Percentiles rank a stretch among this genome's conserved stretches.
Conservation (phyloP, 345 rosid species). For the Heritiera fomes region DNA sequence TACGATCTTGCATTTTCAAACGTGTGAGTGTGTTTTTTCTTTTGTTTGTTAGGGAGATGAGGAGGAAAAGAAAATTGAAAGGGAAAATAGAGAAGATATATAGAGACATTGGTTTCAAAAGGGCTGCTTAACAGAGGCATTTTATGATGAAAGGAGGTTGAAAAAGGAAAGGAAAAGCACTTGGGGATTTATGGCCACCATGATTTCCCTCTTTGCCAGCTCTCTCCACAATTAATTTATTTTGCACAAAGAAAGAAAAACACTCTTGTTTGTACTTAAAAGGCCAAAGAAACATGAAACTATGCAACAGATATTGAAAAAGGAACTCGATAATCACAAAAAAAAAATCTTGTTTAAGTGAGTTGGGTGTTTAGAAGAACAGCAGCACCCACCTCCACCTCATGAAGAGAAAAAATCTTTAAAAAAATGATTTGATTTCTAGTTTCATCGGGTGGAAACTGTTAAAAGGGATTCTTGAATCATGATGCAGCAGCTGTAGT, state of each 20-base stretch:
- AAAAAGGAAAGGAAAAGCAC: conserved; percentile 20
- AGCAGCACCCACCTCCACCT: conserved; percentile 27
- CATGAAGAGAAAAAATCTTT: not conserved
- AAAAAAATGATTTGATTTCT: not conserved
- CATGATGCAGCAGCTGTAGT: not conserved
- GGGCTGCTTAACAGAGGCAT: conserved; percentile 2
- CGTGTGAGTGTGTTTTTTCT: not conserved
- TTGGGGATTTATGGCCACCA: not conserved
- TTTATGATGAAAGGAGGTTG: conserved; percentile 24
- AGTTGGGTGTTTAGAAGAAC: conserved; percentile 21
- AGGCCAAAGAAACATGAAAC: conserved; percentile 23
- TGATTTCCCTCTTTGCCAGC: conserved; percentile 11
- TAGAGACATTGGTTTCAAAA: conserved; percentile 13
- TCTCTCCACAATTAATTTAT: too few relatives aligned
- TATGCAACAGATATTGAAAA: conserved; percentile 12
- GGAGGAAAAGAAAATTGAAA: not conserved
- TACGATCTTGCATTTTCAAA: not conserved
- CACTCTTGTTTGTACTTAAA: conserved; percentile 33
- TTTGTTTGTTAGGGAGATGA: conserved; percentile 3
- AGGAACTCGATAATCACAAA: conserved; percentile 4
- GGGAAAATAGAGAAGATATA: not conserved
- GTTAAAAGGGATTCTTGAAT: not conserved
- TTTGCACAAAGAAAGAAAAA: conserved; percentile 33
- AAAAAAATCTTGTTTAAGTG: conserved; percentile 8
- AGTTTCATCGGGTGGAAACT: not conserved